These are phyloP conservation scores for Candida nemodendra DNA, from an alignment of 805 yeast species.

Conservation along the genomic window DNA sequence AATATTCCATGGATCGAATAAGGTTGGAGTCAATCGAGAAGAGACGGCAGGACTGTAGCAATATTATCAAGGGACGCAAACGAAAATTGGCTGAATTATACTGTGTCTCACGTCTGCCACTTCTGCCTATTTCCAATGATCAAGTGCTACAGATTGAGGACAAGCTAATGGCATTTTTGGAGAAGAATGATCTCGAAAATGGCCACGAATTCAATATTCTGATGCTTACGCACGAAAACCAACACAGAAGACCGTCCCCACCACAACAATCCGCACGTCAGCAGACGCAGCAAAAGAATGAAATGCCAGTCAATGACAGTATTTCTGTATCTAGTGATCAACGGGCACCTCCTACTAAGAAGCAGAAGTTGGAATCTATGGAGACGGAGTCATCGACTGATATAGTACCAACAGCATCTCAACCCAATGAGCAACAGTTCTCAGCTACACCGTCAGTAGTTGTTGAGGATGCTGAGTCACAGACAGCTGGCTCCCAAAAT, in stretches of 20 bases:
- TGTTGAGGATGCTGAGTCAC: not conserved
- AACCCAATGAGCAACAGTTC: not conserved
- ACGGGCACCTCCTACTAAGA: constrained; percentile 13
- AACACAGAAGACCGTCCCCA: constrained; percentile 28
- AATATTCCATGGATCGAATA: constrained; percentile 37
- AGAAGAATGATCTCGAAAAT: constrained; percentile 51
- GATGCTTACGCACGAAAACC: constrained; percentile 34
- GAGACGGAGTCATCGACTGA: constrained; percentile 1
- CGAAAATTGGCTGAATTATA: constrained; percentile 61
- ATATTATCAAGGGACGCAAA: constrained; percentile 50
- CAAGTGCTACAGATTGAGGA: constrained; percentile 38
- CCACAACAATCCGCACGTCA: constrained; percentile 20
- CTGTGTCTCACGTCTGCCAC: constrained; percentile 53
- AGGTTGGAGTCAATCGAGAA: constrained; percentile 46
- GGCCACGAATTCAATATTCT: constrained; percentile 39
- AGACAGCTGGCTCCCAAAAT: not conserved
- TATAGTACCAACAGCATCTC: constrained; percentile 1
- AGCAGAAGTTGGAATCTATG: constrained; percentile 12
- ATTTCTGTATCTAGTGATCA: constrained; percentile 3
- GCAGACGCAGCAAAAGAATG: not conserved
- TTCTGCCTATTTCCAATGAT: constrained; percentile 41
- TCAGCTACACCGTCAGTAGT: constrained; percentile 1
- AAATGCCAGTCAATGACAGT: constrained; percentile 2
- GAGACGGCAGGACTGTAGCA: constrained; percentile 41
- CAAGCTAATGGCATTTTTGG: constrained; percentile 45